These are phyloP conservation scores for Nannochloris sp. DNA, from an alignment of 139 green algal species.

Conservation along the genomic window DNA sequence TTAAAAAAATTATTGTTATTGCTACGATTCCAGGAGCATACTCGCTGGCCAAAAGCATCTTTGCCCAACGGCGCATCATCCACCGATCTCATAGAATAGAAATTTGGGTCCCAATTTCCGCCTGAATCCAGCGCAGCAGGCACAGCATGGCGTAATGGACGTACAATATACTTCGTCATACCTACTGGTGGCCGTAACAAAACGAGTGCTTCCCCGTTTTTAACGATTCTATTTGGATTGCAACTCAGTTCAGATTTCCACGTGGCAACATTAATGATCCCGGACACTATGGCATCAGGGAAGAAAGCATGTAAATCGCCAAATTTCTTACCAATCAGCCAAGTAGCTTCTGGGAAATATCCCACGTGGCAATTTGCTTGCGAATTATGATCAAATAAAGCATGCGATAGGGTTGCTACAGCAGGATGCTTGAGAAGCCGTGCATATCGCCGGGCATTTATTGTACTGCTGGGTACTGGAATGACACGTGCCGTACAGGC, in stretches of 20 bases:
- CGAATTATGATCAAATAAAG: conserved; percentile 6
- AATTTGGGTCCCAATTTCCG: background rate
- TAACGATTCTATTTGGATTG: background rate
- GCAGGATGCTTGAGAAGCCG: conserved; percentile 2
- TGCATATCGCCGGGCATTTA: conserved; percentile 39
- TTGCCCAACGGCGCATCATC: background rate
- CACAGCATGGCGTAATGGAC: too few species aligned
- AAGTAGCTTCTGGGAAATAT: background rate
- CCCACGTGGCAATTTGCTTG: background rate
- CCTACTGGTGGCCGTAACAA: too few species aligned
- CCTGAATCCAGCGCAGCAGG: background rate
- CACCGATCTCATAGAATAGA: background rate
- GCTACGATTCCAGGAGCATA: too few species aligned
- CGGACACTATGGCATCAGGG: background rate
- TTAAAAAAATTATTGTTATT: too few species aligned
- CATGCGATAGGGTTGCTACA: background rate
- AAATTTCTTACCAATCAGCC: background rate
- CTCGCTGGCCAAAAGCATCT: background rate
- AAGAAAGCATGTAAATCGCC: background rate
- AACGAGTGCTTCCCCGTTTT: background rate
- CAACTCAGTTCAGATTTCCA: background rate
- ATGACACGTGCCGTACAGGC: conserved; percentile 39
- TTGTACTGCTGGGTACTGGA: conserved; percentile 38
- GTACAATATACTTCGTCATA: too few species aligned
- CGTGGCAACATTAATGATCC: background rate